phyloP scores from a whole-genome alignment of 1,284 basidiomycete genomes.

The Boletellus deceptivus region DNA sequence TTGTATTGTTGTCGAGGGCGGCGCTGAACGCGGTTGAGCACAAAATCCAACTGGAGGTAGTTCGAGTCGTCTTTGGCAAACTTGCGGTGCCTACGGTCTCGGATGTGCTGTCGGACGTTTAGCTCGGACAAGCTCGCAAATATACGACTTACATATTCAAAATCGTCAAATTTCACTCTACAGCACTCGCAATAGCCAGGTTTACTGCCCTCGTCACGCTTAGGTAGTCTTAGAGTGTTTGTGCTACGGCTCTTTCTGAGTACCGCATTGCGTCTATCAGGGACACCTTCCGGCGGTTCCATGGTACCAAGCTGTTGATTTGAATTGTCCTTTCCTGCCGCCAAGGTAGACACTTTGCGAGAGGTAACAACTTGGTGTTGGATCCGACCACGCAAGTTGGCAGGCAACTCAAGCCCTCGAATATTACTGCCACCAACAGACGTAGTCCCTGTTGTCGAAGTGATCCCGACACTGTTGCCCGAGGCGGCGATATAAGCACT shows the following conservation, averaged over 20 bases:
- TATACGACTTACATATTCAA: constrained; percentile 63
- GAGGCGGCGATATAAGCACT: constrained; percentile 82
- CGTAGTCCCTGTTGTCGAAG: constrained; percentile 82
- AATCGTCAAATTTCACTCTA: constrained; percentile 86
- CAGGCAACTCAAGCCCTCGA: constrained; percentile 47
- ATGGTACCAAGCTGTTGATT: constrained; percentile 46
- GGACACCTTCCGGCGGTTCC: constrained; percentile 64
- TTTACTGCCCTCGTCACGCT: constrained; percentile 82
- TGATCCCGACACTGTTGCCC: constrained; percentile 92
- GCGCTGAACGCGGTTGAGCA: constrained; percentile 75
- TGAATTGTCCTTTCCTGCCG: constrained; percentile 26
- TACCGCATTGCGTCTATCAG: constrained; percentile 46
- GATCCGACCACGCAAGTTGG: constrained; percentile 53
- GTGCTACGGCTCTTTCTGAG: constrained; percentile 77
- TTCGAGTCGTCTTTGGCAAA: constrained; percentile 83
- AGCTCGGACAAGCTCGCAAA: constrained; percentile 2
- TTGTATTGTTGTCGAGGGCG: constrained; percentile 50
- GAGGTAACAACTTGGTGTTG: constrained; percentile 66
- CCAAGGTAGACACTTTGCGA: constrained; percentile 43
- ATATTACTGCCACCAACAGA: constrained; percentile 61
- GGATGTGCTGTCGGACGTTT: constrained; percentile 64
- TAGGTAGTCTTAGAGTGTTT: constrained; percentile 69
- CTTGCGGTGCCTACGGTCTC: constrained; percentile 75
- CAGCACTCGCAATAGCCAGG: constrained; percentile 99
- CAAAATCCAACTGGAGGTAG: constrained; percentile 79